Conservation (phyloP, 2,329 filamentous ascomycete genomes). For the Dendrostoma leiphaemia region DNA sequence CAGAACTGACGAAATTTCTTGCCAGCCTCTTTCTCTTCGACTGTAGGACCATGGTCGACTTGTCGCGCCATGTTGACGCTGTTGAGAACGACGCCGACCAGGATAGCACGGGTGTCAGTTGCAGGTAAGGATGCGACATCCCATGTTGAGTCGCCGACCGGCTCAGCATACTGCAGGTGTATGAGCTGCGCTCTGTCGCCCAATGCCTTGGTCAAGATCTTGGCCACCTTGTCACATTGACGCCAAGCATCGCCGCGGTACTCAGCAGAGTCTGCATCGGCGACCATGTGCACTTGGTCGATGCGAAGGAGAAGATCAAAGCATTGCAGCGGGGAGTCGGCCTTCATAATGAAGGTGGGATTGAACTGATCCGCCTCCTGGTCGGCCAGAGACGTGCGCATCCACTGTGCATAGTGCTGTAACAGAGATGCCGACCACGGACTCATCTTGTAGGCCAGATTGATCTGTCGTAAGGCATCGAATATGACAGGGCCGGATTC, state of each 20-base stretch:
- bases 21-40: constrained; percentile 81
- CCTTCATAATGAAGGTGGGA: constrained; percentile 72
- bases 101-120: constrained; percentile 34
- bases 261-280: constrained; percentile 27
- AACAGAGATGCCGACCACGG: constrained; percentile 76
- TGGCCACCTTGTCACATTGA: constrained; percentile 59
- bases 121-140: constrained; percentile 38
- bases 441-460: constrained; percentile 88
- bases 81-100: constrained; percentile 71
- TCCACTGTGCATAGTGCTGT: constrained; percentile 70
- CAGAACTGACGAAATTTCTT: constrained; percentile 85
- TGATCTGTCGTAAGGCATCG: constrained; percentile 71
- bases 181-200: constrained; percentile 72
- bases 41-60: constrained; percentile 84
- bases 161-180: constrained; percentile 38
- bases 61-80: constrained; percentile 68
- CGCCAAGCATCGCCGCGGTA: constrained; percentile 41
- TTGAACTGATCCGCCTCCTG: constrained; percentile 77
- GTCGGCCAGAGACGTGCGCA: constrained; percentile 73
- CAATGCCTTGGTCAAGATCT: constrained; percentile 67
- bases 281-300: constrained; percentile 2
- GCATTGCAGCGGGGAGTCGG: constrained; percentile 51
- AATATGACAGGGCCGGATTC: constrained; percentile 68
- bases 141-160: constrained; percentile 39
- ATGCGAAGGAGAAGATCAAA: constrained; percentile 50